phyloP scores from a whole-genome alignment of 345 rosid species.

The Arabidopsis suecica region DNA sequence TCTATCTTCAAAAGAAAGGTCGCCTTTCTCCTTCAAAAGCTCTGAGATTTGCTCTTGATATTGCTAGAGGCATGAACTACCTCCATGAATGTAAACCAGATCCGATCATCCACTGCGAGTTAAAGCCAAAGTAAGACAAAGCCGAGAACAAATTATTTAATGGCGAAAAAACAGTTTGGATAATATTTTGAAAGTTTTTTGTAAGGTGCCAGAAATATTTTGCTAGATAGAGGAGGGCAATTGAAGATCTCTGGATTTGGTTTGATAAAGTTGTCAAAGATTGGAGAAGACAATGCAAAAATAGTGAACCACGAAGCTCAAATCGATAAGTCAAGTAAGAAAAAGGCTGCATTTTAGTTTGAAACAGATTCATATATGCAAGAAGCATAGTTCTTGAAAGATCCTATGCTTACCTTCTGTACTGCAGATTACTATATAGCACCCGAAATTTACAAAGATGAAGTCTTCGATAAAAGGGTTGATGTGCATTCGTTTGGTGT shows the following conservation, averaged over 20 bases:
- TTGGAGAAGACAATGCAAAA: slow-evolving; percentile 66
- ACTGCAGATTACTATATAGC: slow-evolving; percentile 72
- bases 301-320: slow-evolving; percentile 50
- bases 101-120: slow-evolving; percentile 84
- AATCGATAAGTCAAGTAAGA: slow-evolving; percentile 69
- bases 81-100: slow-evolving; percentile 85
- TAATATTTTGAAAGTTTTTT: slow-evolving; percentile 63
- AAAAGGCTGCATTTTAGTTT: slow-evolving; percentile 18
- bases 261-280: slow-evolving; percentile 60
- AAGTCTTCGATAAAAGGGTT: slow-evolving; percentile 70
- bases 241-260: slow-evolving; percentile 93
- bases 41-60: slow-evolving; percentile 45
- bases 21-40: slow-evolving; percentile 48
- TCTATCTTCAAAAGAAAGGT: slow-evolving; percentile 86
- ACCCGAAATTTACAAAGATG: slow-evolving; percentile 76
- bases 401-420: slow-evolving; percentile 23
- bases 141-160: slow-evolving; percentile 31
- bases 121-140: slow-evolving; percentile 92
- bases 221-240: slow-evolving; percentile 90
- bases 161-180: slow-evolving; percentile 24
- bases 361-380: background rate
- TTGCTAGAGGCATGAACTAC: slow-evolving; percentile 79
- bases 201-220: slow-evolving; percentile 99
- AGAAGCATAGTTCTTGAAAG: slow-evolving; percentile 25
- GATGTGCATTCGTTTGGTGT: slow-evolving; percentile 88